phyloP scores from a whole-genome alignment of 805 yeast genomes.

The Monosporozyma yasuniensis region DNA sequence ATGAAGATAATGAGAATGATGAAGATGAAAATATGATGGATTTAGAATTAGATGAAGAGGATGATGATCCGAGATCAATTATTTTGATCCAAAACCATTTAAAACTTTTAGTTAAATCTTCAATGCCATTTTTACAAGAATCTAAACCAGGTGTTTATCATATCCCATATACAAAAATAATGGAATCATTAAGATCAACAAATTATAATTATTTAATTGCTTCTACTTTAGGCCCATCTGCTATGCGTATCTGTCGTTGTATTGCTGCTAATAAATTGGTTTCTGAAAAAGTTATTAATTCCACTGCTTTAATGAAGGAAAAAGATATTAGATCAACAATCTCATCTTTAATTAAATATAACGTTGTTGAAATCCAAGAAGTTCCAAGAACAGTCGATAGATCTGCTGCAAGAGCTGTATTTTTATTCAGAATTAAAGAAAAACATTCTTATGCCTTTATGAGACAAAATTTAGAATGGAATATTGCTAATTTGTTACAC shows the following conservation, averaged over 20 bases:
- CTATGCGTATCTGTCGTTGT: conserved; percentile 69
- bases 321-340: conserved; percentile 65
- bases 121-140: conserved; percentile 54
- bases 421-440: conserved; percentile 66
- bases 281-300: conserved; percentile 77
- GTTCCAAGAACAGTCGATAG: conserved; percentile 87
- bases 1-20: conserved; percentile 19
- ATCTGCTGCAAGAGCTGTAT: conserved; percentile 82
- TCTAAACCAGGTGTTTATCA: conserved; percentile 47
- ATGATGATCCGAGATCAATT: conserved; percentile 25
- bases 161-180: conserved; percentile 51
- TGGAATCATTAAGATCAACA: conserved; percentile 37
- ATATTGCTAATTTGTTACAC: conserved; percentile 38
- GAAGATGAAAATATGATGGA: conserved; percentile 25
- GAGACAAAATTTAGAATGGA: conserved; percentile 40
- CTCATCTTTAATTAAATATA: conserved; percentile 54
- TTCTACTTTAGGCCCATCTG: conserved; percentile 53
- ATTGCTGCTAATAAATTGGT: conserved; percentile 59
- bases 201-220: conserved; percentile 51
- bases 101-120: conserved; percentile 44
- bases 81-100: conserved; percentile 53
- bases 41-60: conserved; percentile 29
- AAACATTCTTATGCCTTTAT: conserved; percentile 40
- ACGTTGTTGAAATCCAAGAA: conserved; percentile 82
- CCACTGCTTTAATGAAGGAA: conserved; percentile 68